Base-by-base conservation (phyloP, 1,139 yeast genomes). In the Candida pseudocylindracea region DNA sequence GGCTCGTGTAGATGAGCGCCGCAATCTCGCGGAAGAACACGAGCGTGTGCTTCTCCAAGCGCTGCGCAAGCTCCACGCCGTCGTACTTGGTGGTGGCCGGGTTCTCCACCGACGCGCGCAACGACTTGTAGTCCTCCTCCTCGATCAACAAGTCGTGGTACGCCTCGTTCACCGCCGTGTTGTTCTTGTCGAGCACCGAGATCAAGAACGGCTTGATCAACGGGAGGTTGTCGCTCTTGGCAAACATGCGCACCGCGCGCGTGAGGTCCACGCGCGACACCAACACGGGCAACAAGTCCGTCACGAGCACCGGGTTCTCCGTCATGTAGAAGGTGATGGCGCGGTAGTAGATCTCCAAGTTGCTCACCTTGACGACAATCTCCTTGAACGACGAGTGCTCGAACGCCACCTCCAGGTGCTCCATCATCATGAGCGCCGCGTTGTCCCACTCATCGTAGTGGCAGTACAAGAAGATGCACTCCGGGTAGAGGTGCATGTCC, bases 391-490 rank as follows among this genome's bases (percentile, higher is more conserved):
- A 78, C 29, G 72, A 58, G 52, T 88, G 98, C 45, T 91, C 98
- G 49, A 88, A 85, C 12, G 94, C 88, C 44, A 78, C 79, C 39
- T 91, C 83, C 4, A 93, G 75, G 50, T 72, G 83, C 53, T 88
- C 94, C 62, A 88, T 88, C 88, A 88, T 81, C n/a, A 95, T 74
- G 53, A 88, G 66, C 30, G 95, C 88, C 39, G 98, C 98, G 52
- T 88, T 88, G 55, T 91, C 99, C 93, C 95, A 91, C 60, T 91
- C 98, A 52, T 88, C 98, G 51, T 88, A 88, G 54, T 88, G 99
- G 49, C 95, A 85, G 59, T 88, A 85, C 51, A 88, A 63, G 71
- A 91, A 88, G 37, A 88, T 83, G 46, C 88, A 64, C 59, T 91
- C 98, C 25, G 93, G 92, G 83, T 95, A 91, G 48, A 88, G 63